Base-by-base conservation (phyloP, 108 stramenopile species). In the Cyclostephanos invisitatus region DNA sequence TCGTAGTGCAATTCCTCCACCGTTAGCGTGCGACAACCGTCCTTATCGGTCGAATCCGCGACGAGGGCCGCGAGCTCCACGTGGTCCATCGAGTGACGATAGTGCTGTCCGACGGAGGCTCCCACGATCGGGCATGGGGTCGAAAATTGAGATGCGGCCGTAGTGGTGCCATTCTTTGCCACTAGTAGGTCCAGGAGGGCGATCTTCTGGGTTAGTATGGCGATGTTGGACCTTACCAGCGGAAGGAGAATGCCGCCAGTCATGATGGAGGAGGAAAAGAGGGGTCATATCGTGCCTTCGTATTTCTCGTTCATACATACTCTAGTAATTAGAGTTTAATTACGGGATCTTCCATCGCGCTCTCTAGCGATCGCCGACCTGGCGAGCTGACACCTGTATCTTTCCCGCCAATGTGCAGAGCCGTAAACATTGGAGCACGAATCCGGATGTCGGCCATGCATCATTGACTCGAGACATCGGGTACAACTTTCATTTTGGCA, bases 41-140 rank as follows among this genome's bases (percentile, higher is more conserved):
- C 22, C 42, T 25, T 50, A 48, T 20, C 42, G 48, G 38, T 15
- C 11, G 75, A 49, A 27, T 62, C 64, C 38, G 86, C 87, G 37
- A 82, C 51, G n/a, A 77, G 48, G 3, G 76, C 79, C 38, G 81
- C 90, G 24, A 87, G 71, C 72, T 94, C 86, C 12, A 90, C 77
- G 68, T 97, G 97, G 73, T 96, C 93, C 85, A 97, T 83, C 50
- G 89, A 89, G 71, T 97, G 97, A 15, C 97, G 92, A 72, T 94
- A 74, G 75, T 97, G 97, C 51, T 91, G 91, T 17, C 95, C 97
- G 25, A 97, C 77, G 24, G 88, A 83, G 11, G 95, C 90, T 22
- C 84, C 77, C 32, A 93, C 89, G 36, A 96, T 73, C 2, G 91
- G 85, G 73, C 91, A 95, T 20, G 47, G 46, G 42, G 69, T 63